Conservation (phyloP, 257 asterid genomes). For the Solanum chmielewskii region DNA sequence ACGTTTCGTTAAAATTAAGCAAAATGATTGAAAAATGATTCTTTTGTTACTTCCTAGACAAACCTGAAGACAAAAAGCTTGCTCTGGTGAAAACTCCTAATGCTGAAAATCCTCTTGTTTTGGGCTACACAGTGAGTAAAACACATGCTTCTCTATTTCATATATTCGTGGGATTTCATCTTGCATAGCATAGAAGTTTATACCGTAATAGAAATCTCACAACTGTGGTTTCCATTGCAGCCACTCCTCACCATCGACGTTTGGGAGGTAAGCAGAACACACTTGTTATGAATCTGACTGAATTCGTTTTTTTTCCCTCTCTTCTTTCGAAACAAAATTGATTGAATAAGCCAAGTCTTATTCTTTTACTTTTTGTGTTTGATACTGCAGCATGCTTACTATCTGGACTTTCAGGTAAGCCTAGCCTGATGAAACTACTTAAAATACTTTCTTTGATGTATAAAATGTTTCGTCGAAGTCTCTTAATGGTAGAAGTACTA, state of each 20-base stretch:
- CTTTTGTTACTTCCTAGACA: slow-evolving; percentile 26
- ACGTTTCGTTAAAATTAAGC: background rate
- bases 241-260: slow-evolving; percentile 89
- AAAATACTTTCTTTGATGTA: background rate
- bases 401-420: slow-evolving; percentile 81
- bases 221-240: slow-evolving; percentile 27
- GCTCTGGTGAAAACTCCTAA: slow-evolving; percentile 85
- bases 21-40: background rate
- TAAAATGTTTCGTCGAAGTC: background rate
- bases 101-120: slow-evolving; percentile 90
- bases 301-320: background rate
- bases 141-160: background rate
- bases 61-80: slow-evolving; percentile 84
- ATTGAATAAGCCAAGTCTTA: background rate
- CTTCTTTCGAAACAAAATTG: background rate
- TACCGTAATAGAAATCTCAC: background rate
- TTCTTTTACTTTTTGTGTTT: background rate
- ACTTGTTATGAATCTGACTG: background rate
- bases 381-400: slow-evolving; percentile 72
- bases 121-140: slow-evolving; percentile 80
- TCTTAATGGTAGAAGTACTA: background rate
- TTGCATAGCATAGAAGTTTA: background rate
- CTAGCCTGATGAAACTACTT: background rate
- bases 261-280: slow-evolving; percentile 69
- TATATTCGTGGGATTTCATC: background rate